Base-by-base conservation (phyloP, 306 rosid genomes). In the Trichosanthes cucumerina region DNA sequence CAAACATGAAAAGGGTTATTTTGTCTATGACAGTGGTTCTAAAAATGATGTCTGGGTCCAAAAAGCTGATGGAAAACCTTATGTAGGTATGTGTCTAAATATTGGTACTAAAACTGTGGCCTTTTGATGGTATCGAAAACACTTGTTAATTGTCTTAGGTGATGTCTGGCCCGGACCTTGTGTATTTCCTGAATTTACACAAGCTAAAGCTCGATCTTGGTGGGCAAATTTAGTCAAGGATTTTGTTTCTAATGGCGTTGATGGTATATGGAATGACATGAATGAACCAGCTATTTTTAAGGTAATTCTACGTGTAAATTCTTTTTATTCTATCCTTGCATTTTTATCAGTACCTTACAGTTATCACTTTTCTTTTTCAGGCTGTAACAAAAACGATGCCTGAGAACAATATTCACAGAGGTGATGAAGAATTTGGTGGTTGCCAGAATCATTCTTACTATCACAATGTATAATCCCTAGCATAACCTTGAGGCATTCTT, bases 211-310 rank as follows among this genome's bases (percentile, higher is more conserved):
- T 81, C 91, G 97, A 57, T 83, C 88, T 26, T 93, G 98, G 98
- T 93, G 98, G 98, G 89, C 94, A 44, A 86, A 78, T 81, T 84
- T 93, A 83, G 98, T 93, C 43, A 92, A 89, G 86, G 96, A 90
- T 82, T 93, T 91, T 78, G 70, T 77, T 85, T 79, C 86, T 76
- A 88, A 87, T 65, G 98, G 96, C 80, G 97, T 90, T 83, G 97
- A 93, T 78, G 98, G 98, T 79, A 93, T 93, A 85, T 93, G 98
- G 98, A 93, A 93, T 83, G 98, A 93, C 85, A 93, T 93, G 98
- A 93, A 93, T 72, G 98, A 93, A 86, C 98, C 98, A 6, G 83
- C 98, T 50, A 54, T 93, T 65, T 90, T 93, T 71, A 93, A 90
- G 98, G 98, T 92, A 83, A 77, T 81, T 82, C 10, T 8, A 46